These are phyloP conservation scores for Phialophora expanda DNA, from an alignment of 2,329 filamentous ascomycete species.

Conservation along the genomic window DNA sequence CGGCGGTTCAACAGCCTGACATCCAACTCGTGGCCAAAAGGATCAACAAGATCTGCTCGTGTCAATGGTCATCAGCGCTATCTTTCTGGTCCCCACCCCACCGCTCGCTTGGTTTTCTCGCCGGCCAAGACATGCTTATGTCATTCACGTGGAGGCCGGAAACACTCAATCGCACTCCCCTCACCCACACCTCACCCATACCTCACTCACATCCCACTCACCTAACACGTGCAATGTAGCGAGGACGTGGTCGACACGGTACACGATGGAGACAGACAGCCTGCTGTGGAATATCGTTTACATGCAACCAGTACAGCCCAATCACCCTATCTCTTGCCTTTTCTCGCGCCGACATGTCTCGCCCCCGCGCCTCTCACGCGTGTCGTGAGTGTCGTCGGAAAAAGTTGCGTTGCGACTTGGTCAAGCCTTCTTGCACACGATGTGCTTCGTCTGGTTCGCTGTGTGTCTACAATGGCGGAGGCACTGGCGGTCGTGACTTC, in stretches of 20 bases:
- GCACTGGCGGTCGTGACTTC: not conserved
- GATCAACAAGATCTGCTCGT: not conserved
- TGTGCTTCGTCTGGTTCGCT: not conserved
- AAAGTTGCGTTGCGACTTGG: constrained; percentile 7
- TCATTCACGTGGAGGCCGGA: not conserved
- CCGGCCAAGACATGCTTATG: not conserved
- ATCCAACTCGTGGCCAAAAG: not conserved
- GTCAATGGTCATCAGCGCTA: not conserved
- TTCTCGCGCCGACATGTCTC: not conserved
- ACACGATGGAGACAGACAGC: not conserved
- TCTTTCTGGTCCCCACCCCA: not conserved
- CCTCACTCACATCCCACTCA: not conserved
- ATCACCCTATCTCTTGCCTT: not conserved
- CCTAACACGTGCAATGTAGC: not conserved
- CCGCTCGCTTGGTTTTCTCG: not conserved
- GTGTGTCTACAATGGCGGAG: not conserved
- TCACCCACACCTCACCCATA: not conserved
- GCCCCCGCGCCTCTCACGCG: constrained; percentile 3
- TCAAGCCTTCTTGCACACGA: constrained; percentile 2
- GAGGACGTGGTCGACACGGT: not conserved
- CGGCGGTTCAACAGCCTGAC: not conserved
- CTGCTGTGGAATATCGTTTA: not conserved
- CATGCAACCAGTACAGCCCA: not conserved
- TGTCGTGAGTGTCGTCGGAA: constrained; percentile 4
- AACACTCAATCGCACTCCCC: not conserved